Evolutionary conservation across 2,329 filamentous ascomycete species (phyloP).

Genomic region (Akanthomyces dipterigenus): DNA sequence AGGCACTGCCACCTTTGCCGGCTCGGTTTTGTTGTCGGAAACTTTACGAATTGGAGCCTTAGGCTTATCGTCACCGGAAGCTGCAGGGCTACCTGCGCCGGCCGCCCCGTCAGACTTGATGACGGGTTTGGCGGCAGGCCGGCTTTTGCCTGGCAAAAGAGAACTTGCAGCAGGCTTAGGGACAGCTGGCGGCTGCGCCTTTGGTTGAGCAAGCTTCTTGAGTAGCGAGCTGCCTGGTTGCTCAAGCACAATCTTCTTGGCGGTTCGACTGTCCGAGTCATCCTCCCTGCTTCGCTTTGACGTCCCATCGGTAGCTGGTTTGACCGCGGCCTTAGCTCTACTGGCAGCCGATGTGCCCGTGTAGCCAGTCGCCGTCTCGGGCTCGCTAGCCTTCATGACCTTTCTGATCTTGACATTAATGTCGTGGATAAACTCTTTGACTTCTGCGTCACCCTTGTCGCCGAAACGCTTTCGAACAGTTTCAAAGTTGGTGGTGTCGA

Average conservation of each 20-base stretch:
- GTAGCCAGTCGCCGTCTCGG: conserved; percentile 30
- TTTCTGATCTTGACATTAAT: conserved; percentile 45
- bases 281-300: conserved; percentile 34
- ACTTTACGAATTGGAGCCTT: conserved; percentile 16
- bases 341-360: conserved; percentile 33
- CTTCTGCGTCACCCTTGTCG: conserved; percentile 58
- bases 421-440: conserved; percentile 53
- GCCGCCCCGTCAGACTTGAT: conserved; percentile 27
- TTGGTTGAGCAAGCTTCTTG: conserved; percentile 34
- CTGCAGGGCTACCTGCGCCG: conserved; percentile 21
- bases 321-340: conserved; percentile 28
- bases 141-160: conserved; percentile 41
- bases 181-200: conserved; percentile 23
- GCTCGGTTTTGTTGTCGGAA: conserved; percentile 16
- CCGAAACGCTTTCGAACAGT: conserved; percentile 57
- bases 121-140: conserved; percentile 35
- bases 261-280: conserved; percentile 31
- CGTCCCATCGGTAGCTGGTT: conserved; percentile 22
- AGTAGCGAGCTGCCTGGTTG: conserved; percentile 28
- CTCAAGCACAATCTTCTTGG: conserved; percentile 38
- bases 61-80: conserved; percentile 24
- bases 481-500: conserved; percentile 59
- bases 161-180: conserved; percentile 21
- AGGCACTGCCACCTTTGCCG: conserved; percentile 19
- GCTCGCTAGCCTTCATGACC: conserved; percentile 27